Evolutionary conservation across 163 green algal genomes (phyloP).

Genomic region (Prototheca wickerhamii): DNA sequence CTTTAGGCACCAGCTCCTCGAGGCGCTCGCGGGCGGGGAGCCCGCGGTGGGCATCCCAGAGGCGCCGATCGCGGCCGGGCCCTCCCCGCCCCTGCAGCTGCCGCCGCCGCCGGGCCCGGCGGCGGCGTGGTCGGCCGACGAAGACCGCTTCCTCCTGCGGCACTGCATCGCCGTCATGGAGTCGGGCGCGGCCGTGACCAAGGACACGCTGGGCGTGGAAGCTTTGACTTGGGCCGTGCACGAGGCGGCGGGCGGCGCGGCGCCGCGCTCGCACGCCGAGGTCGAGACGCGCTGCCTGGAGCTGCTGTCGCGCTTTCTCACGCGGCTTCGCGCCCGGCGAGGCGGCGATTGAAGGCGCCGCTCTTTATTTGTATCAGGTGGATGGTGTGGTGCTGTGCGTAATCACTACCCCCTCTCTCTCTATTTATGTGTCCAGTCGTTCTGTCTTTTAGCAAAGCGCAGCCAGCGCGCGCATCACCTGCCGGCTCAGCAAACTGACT

Average conservation of each 20-base stretch:
- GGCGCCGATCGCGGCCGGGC: neutral
- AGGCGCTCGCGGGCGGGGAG: neutral
- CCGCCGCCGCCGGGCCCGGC: neutral
- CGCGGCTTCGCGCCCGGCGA: neutral
- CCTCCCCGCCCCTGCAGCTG: neutral
- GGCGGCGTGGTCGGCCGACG: neutral
- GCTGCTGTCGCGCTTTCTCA: conserved; percentile 7
- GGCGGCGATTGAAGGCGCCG: too few relatives aligned
- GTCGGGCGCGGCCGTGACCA: neutral
- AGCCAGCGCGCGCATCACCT: too few relatives aligned
- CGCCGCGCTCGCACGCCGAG: neutral
- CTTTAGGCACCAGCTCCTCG: neutral
- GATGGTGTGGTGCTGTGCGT: too few relatives aligned
- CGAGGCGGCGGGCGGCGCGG: conserved; percentile 5
- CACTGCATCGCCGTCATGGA: conserved; percentile 2
- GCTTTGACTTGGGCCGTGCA: neutral
- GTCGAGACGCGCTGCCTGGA: conserved; percentile 15
- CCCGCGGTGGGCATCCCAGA: too few relatives aligned
- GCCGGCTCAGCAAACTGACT: too few relatives aligned
- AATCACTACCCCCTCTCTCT: too few relatives aligned
- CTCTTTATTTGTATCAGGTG: too few relatives aligned
- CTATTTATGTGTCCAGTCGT: too few relatives aligned
- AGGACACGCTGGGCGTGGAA: neutral
- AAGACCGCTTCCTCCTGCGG: conserved; percentile 18
- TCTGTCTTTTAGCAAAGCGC: too few relatives aligned